Base-by-base conservation (phyloP, 2,329 filamentous ascomycete genomes). In the Microthyrium microscopicum region DNA sequence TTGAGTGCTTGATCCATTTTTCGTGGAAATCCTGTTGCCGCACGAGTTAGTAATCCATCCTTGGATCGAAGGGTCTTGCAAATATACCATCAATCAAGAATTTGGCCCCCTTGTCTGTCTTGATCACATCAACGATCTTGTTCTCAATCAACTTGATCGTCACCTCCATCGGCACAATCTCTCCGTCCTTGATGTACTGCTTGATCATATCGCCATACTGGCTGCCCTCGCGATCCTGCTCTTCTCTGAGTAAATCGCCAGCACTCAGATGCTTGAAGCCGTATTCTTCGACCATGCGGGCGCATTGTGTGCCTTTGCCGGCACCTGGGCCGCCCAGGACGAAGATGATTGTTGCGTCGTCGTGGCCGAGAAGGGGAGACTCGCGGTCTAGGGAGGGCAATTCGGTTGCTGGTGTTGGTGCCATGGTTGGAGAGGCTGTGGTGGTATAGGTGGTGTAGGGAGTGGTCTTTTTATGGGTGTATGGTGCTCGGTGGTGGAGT, bases 81-180 rank as follows among this genome's bases (percentile, higher is more conserved):
- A 20, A 39, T 40, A 20, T 39, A 61, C 60, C 73, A 43, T 78
- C 73, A 40, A 77, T 73, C 42, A 77, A 49, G 64, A 95, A 95
- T 47, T 79, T 73, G 34, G 69, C 69, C 53, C 73, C 76, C 42
- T 50, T 53, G 5, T 61, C 56, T 36, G 64, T 57, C 36, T 64
- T 50, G 33, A 93, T 70, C 9, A 70, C 66, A 6, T 68, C 72
- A 36, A 66, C 67, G 82, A 98, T 95, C 38, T 85, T 83, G 56
- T 93, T 92, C 60, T 94, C 85, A 27, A 98, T 70, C 22, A 98
- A 62, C 48, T 85, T 77, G 39, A 98, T 78, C 4, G 89, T 98
- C 32, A 95, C 84, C 57, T 95, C 87, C 82, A 93, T 92, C n/a
- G 89, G 89, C 42, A 98, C 89, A 55, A 98, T 98, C 46, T 74